Evolutionary conservation across 441 rosid genomes (phyloP), one percentile per base, ranked within the genome.

Genomic region (Jatropha multifida): DNA sequence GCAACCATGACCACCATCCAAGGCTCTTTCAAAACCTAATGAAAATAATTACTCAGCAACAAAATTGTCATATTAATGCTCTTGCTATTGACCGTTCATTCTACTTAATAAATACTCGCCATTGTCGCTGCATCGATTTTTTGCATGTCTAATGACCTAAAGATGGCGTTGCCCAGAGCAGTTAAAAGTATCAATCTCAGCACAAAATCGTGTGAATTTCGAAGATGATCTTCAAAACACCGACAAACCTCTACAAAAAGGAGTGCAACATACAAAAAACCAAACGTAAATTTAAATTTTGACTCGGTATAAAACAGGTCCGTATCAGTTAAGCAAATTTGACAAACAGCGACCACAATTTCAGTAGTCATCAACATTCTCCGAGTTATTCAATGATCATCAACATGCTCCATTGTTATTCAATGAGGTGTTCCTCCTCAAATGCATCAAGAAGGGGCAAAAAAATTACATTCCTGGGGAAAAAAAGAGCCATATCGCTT

Each of bases 381-480:
- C 77, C 68, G 54, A 32, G 61, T 81, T 83, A 82, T 81, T 84
- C 65, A 68, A 68, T 20, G 23, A 55, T 14, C 58, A 61, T 37
- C 75, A 71, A 65, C 52, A 62, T 62, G 20, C 60, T 55, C 75
- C 72, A 48, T 23, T 26, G 64, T 83, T 83, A 86, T 83, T 86
- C 71, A 74, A 66, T 14, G 26, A 51, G 75, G 61, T 59, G 32
- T 23, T 79, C 78, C 84, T 73, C 52, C 77, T 68, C 78, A 68
- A 4, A 44, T 72, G 78, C 65, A 68, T 71, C 15, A 56, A 75
- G 48, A 76, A 71, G 64, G 80, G 67, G 46, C 46, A 38, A 76
- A 52, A 73, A 61, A 40, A 20, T 67, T 68, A 44, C 38, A 51
- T 42, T 75, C 81, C 81, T 76, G 79, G 17, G 3, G 37, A 17